Evolutionary conservation across 1,284 basidiomycete species (phyloP), one percentile per base, ranked within the genome.

Genomic region (Takashimella tepidaria): DNA sequence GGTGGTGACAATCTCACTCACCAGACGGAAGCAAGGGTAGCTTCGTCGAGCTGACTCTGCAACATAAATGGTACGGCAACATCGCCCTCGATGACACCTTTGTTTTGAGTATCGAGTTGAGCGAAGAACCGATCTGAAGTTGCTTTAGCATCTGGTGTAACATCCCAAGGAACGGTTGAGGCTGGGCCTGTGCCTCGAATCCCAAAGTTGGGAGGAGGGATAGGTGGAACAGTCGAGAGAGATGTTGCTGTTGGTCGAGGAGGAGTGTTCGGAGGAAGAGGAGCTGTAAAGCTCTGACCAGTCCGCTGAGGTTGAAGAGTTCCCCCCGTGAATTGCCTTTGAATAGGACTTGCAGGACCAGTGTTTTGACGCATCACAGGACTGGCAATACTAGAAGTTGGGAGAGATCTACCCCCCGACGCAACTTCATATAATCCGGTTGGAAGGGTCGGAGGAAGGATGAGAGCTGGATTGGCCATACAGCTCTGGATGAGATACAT

Each of bases 61-160:
- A 96, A 77, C 86, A 99, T 89, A 76, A 98, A 98, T 4, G 91
- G 91, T 0, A 98, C 96, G 3, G 92, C 96, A 21, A 89, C 84
- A 59, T 95, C 90, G 10, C 92, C 93, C 66, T 95, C 92, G 27
- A 98, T 88, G 63, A 81, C 88, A 1, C 92, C 93, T 56, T 79
- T 82, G 61, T 83, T 84, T 58, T 83, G 80, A 13, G 81, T 76
- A 73, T 98, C 96, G 31, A 98, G 81, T 25, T 80, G 80, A 53
- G 89, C 84, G 68, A 98, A 99, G 76, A 87, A 88, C 13, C 78
- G 78, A 70, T 98, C 93, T 3, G 88, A 80, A 37, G 79, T 82
- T 0, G 84, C 81, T 73, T 97, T 97, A 67, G 95, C 92, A 2
- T 81, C 77, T 0, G 87, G 76, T 0, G 87, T 86, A 23, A 99